phyloP scores from a whole-genome alignment of 352 stramenopile species.

The Globisporangium nunn region DNA sequence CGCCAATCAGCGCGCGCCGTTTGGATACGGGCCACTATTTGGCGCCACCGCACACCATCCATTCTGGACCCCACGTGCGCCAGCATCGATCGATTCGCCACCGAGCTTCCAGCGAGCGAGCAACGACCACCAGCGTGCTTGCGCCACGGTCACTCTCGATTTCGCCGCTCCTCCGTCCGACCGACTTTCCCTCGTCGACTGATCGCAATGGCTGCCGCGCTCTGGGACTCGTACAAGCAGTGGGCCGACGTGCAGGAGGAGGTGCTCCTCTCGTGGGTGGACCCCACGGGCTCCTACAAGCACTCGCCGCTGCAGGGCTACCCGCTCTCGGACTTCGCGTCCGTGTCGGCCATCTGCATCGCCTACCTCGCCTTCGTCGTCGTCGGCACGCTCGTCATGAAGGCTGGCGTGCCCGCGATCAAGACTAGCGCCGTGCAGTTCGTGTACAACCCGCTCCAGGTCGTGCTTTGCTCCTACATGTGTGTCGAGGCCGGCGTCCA shows the following conservation, averaged over 20 bases:
- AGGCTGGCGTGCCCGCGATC: constrained; percentile 55
- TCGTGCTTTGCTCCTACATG: constrained; percentile 96
- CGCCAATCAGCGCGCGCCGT: constrained; percentile 4
- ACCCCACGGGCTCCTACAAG: constrained; percentile 39
- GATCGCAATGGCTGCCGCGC: constrained; percentile 23
- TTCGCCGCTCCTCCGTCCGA: constrained; percentile 4
- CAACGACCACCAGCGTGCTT: neutral
- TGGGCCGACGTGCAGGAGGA: constrained; percentile 44
- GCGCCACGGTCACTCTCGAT: neutral
- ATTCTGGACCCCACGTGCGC: constrained; percentile 10
- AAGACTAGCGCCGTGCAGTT: constrained; percentile 89
- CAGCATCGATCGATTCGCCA: neutral
- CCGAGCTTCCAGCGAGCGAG: neutral
- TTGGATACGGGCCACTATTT: neutral
- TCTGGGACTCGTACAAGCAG: constrained; percentile 54
- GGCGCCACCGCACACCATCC: neutral
- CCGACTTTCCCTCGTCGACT: constrained; percentile 4
- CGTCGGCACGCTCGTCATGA: constrained; percentile 72
- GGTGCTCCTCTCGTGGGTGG: constrained; percentile 39
- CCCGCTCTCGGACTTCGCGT: constrained; percentile 47
- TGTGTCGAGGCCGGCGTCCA: constrained; percentile 91
- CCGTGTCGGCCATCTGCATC: constrained; percentile 47
- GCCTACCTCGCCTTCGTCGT: constrained; percentile 65
- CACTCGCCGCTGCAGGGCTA: constrained; percentile 32
- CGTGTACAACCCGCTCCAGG: constrained; percentile 96